Conservation (phyloP, 2,329 filamentous ascomycete genomes). For the Diaporthe capsici region DNA sequence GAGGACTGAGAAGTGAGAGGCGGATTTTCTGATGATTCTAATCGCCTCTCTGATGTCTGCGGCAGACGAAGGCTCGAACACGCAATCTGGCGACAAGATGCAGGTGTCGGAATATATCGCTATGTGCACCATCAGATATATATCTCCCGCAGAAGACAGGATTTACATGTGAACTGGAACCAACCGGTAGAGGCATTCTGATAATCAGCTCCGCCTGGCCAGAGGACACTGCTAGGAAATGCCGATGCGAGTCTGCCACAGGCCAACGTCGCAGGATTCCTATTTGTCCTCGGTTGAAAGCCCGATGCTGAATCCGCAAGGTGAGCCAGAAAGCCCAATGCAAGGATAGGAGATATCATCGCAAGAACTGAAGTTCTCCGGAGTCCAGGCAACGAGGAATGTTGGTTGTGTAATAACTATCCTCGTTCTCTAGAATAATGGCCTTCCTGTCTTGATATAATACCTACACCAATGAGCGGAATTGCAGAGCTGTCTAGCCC, state of each 20-base stretch:
- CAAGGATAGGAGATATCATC: not conserved
- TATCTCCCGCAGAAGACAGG: not conserved
- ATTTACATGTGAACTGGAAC: not conserved
- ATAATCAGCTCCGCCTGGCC: not conserved
- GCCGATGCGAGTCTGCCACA: not conserved
- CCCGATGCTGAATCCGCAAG: not conserved
- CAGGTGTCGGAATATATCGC: constrained; percentile 23
- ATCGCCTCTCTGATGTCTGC: not conserved
- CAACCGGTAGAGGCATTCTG: not conserved
- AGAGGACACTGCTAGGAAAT: not conserved
- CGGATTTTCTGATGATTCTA: not conserved
- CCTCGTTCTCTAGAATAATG: not conserved
- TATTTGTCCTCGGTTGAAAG: not conserved
- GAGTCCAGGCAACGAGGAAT: not conserved
- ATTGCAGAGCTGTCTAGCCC: too few species aligned
- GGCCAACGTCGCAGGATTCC: not conserved
- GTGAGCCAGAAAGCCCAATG: not conserved
- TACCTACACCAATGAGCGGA: too few species aligned
- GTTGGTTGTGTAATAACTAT: rapidly evolving
- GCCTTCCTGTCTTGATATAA: not conserved
- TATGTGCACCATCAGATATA: not conserved
- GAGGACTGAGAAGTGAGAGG: constrained; percentile 55
- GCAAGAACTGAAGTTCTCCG: not conserved
- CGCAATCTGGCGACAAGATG: constrained; percentile 1
- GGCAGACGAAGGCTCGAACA: not conserved